Conservation (phyloP, 768 basidiomycete genomes). For the Amyloporia xantha region DNA sequence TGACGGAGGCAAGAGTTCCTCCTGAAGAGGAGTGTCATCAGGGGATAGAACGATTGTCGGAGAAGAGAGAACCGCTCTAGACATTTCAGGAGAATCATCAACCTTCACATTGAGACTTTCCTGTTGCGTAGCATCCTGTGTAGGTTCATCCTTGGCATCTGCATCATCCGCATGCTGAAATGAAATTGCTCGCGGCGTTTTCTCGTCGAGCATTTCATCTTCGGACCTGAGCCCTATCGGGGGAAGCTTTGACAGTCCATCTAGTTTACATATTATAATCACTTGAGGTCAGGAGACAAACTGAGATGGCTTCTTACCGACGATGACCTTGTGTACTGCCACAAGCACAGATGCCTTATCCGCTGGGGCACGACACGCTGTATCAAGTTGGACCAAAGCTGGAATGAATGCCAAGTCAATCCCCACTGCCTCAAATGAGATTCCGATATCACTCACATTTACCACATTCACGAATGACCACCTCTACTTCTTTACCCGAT, state of each 20-base stretch:
- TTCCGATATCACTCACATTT: constrained; percentile 45
- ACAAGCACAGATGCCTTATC: constrained; percentile 82
- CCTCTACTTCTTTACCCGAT: constrained; percentile 44
- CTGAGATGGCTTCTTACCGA: constrained; percentile 49
- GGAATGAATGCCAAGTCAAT: constrained; percentile 6
- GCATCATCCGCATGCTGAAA: constrained; percentile 8
- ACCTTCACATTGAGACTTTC: not conserved
- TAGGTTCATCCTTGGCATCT: constrained; percentile 3
- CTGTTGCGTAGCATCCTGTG: not conserved
- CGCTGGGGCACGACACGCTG: constrained; percentile 49
- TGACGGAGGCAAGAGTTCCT: not conserved
- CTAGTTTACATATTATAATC: constrained; percentile 29
- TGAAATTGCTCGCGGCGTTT: constrained; percentile 14
- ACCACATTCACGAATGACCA: constrained; percentile 68
- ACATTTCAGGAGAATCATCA: not conserved
- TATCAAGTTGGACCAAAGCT: constrained; percentile 51
- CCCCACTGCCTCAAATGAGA: not conserved
- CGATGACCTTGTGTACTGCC: constrained; percentile 76
- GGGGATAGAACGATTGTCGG: constrained; percentile 6
- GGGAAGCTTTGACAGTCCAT: constrained; percentile 69
- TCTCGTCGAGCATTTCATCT: constrained; percentile 31
- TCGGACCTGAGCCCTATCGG: constrained; percentile 71
- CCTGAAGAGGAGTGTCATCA: not conserved
- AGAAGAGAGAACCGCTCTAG: not conserved
- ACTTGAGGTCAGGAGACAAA: not conserved